Base-by-base conservation (phyloP, 495 filamentous ascomycete species). In the Hyaloscypha bicolor region DNA sequence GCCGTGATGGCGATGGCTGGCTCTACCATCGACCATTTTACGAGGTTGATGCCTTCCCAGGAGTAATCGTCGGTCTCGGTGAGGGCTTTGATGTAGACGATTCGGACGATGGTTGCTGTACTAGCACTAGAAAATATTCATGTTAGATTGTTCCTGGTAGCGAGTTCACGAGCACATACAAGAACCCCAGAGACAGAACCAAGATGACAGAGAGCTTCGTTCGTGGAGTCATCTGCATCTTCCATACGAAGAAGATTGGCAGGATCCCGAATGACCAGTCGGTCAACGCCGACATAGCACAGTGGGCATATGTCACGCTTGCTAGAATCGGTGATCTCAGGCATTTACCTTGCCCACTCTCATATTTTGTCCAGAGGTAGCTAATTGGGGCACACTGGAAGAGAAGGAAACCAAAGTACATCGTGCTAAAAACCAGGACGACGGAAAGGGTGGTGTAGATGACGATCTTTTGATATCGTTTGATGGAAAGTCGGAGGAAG, bases 221-320 rank as follows among this genome's bases (percentile, higher is more conserved):
- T 16, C 73, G 65, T 22, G 66, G 67, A 58, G 74, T 76, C 63
- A 82, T 78, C 25, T 77, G 69, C 57, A 81, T 72, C 64, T 77
- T 67, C 79, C 79, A 80, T 3, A 83, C 71, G 39, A 82, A 77
- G 57, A 77, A 75, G 14, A 81, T 73, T 4, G 81, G 81, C 9
- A 84, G 73, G 4, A 81, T 67, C 3, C 79, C 80, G 32, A 84
- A 74, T 0, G 71, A 66, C 73, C 79, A 78, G 56, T 83, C 80
- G 31, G 74, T 74, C 31, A 73, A 22, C 14, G 67, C 67, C 25
- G 71, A 74, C 35, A 77, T 64, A 0, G 64, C 69, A 19, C 68
- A 65, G 33, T 72, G 72, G 1, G 72, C 69, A 57, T 80, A 80
- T n/a, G 77, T 78, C 1, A 70, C 62, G 19, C 59, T 62, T 12